Percentiles rank a stretch among this genome's conserved stretches.
Conservation (phyloP, 129 eudicot species). For the Saussurea involucrata region DNA sequence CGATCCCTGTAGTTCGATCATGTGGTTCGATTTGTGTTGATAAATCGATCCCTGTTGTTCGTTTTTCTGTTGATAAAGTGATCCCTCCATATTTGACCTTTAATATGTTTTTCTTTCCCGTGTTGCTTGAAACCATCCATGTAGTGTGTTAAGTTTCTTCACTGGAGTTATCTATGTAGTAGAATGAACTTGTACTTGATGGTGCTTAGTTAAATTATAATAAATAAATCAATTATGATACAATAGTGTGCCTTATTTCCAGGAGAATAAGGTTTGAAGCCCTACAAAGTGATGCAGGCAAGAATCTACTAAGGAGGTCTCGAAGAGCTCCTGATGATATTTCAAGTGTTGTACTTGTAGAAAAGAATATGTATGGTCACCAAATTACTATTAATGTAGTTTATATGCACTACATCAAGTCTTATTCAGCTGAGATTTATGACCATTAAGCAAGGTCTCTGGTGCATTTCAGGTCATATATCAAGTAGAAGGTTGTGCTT, state of each 20-base stretch:
- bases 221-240: background rate
- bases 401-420: background rate
- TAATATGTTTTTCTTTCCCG: too few relatives aligned
- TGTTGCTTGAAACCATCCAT: background rate
- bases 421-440: background rate
- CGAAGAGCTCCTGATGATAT: constrained; percentile 98
- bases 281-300: constrained; percentile 91
- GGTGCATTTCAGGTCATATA: constrained; percentile 65
- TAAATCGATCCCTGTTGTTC: too few relatives aligned
- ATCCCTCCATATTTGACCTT: too few relatives aligned
- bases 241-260: constrained; percentile 13
- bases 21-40: too few relatives aligned
- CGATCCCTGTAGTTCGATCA: too few relatives aligned
- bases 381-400: background rate
- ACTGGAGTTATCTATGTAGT: background rate
- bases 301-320: constrained; percentile 65
- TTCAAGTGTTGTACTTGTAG: constrained; percentile 95
- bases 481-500: constrained; percentile 91
- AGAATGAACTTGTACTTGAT: background rate
- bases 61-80: too few relatives aligned
- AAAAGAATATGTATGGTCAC: constrained; percentile 55
- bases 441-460: background rate
- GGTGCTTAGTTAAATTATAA: background rate
- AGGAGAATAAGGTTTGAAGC: constrained; percentile 92
- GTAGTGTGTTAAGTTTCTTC: background rate